Evolutionary conservation across 805 yeast species (phyloP), one percentile per base, ranked within the genome.

Genomic region (Kluyveromyces wickerhamii): DNA sequence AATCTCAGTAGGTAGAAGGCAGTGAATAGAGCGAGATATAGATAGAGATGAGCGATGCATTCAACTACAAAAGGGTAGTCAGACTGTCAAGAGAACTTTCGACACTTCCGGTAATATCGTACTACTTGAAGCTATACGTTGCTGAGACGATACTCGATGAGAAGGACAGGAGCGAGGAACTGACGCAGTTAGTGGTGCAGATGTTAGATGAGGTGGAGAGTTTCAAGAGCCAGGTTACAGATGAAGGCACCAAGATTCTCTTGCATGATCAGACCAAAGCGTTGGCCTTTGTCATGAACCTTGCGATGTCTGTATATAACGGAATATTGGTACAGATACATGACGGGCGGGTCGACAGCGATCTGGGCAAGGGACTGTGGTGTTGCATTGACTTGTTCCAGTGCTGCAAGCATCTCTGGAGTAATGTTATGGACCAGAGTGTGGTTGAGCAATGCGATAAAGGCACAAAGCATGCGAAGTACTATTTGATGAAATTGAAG

Each of bases 181-280:
- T 72, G 19, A 85, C 84, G 10, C 48, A 46, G 2, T 74, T 72
- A 45, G 84, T 89, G 0, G 60, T 79, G 30, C 49, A 54, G 2
- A 59, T 92, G 29, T 59, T 89, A 36, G 94, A 81, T 49, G 71
- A 71, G 3, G 74, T 92, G 23, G 98, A 92, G 51, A 39, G 46
- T 2, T 60, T 68, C 39, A 79, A 77, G 48, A 42, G 38, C 2
- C 45, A 47, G 6, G 60, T 65, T 17, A 60, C 59, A 4, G 65
- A 63, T 34, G 71, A 60, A 5, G 51, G 40, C 12, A 41, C 21
- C 44, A 44, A 22, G 45, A 62, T 14, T 45, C 65, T 85, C 9
- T 59, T 88, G 13, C 59, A 59, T 18, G 84, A 80, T 45, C 77
- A 75, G 41, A 70, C 66, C 8, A 66, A 77, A n/a, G 72, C 78